A percentile compares a stretch with the other conserved stretches of the same genome.
Evolutionary conservation across 208 protist genomes (phyloP).

Genomic region (Acanthamoeba castellanii): DNA sequence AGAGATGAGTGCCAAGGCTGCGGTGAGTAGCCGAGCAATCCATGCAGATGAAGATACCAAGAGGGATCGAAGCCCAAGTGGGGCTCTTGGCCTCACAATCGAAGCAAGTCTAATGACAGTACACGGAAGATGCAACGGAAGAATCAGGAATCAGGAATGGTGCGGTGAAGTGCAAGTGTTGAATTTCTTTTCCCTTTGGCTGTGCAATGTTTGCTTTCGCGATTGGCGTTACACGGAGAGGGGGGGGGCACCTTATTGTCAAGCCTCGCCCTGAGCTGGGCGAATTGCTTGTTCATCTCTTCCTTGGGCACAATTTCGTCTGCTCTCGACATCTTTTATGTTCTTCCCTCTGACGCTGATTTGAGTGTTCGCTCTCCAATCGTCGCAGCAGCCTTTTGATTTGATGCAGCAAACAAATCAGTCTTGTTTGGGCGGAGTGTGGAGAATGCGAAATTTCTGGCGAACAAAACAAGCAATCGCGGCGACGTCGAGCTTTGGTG

Average conservation of each 20-base stretch:
- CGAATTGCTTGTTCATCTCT: constrained; percentile 37
- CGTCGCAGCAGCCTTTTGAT: neutral
- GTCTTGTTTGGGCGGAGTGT: too few species aligned
- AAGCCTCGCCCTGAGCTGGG: constrained; percentile 52
- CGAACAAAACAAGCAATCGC: neutral
- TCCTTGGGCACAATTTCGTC: constrained; percentile 37
- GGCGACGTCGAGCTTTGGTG: too few species aligned
- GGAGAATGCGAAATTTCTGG: neutral
- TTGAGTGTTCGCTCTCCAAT: neutral
- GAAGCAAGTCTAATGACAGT: constrained; percentile 91
- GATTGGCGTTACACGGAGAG: neutral
- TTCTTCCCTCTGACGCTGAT: neutral
- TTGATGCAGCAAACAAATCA: too few species aligned
- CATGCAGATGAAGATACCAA: constrained; percentile 97
- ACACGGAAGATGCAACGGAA: neutral
- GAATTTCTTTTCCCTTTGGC: neutral
- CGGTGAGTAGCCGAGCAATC: constrained; percentile 97
- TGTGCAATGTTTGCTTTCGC: neutral
- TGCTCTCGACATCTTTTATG: constrained; percentile 10
- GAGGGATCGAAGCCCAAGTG: constrained; percentile 96
- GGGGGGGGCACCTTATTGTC: constrained; percentile 49
- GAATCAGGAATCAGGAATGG: neutral
- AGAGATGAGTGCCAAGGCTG: constrained; percentile 96
- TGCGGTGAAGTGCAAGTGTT: neutral
- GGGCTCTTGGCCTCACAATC: constrained; percentile 97